Conservation (phyloP, 305 asterid species). For the Stenogyne calaminthoides region DNA sequence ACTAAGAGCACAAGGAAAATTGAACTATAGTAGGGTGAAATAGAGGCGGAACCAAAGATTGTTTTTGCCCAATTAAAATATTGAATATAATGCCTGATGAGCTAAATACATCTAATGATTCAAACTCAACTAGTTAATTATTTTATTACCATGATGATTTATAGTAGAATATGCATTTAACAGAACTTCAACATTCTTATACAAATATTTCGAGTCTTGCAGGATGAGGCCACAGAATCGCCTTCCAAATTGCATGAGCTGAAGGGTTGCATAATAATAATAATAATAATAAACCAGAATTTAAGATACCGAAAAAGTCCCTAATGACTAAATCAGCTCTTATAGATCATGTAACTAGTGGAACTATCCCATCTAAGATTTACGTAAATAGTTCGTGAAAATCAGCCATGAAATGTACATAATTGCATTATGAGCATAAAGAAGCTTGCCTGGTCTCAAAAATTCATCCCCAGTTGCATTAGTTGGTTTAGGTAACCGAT, state of each 20-base stretch:
- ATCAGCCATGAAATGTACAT: background rate
- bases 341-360: background rate
- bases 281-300: background rate
- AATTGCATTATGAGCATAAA: slow-evolving; percentile 10
- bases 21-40: background rate
- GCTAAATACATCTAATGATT: background rate
- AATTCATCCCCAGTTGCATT: slow-evolving; percentile 63
- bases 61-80: too few relatives aligned
- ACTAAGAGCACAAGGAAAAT: background rate
- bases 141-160: background rate
- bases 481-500: slow-evolving; percentile 61
- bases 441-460: slow-evolving; percentile 70
- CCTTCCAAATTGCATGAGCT: background rate
- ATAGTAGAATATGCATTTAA: background rate
- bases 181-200: background rate
- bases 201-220: background rate
- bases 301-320: background rate
- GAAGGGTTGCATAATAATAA: background rate
- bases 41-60: background rate
- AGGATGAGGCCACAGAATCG: background rate
- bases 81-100: background rate
- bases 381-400: background rate
- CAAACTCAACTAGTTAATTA: background rate
- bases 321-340: background rate
- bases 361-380: background rate